phyloP scores from a whole-genome alignment of 148 eudicot genomes.

The Gaultheria prostrata region DNA sequence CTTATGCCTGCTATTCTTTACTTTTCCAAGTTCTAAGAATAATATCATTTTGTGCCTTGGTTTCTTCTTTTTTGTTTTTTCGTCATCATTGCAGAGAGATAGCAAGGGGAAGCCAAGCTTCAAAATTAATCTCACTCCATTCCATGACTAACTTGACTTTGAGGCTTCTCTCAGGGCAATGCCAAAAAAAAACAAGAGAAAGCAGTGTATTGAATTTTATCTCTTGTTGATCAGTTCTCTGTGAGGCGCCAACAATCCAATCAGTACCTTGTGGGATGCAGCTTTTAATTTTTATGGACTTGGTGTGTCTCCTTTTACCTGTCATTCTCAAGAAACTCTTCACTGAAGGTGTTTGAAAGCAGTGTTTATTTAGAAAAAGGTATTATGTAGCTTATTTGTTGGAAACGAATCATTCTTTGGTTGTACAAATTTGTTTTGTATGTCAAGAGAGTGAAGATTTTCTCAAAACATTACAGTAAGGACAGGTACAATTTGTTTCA shows the following conservation, averaged over 20 bases:
- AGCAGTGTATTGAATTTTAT: not conserved
- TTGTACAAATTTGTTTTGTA: not conserved
- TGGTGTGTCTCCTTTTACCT: not conserved
- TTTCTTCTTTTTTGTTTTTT: not conserved
- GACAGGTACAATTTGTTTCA: not conserved
- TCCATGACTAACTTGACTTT: conserved; percentile 55
- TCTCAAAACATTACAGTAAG: not conserved
- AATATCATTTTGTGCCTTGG: not conserved
- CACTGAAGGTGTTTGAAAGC: not conserved
- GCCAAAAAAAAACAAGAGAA: not conserved
- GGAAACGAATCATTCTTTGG: not conserved
- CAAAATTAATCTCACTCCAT: conserved; percentile 79
- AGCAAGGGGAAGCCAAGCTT: conserved; percentile 76
- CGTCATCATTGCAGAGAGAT: conserved; percentile 38
- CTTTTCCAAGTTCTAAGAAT: not conserved
- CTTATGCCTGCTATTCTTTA: not conserved
- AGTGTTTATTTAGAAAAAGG: not conserved
- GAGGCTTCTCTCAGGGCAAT: no score
- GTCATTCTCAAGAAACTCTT: not conserved
- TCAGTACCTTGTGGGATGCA: not conserved
- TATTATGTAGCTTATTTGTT: not conserved
- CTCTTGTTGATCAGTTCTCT: not conserved
- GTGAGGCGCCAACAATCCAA: not conserved
- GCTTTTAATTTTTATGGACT: not conserved
- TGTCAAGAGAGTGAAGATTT: not conserved